phyloP scores from a whole-genome alignment of 2,329 filamentous ascomycete genomes.

The Colletotrichum australisinense region DNA sequence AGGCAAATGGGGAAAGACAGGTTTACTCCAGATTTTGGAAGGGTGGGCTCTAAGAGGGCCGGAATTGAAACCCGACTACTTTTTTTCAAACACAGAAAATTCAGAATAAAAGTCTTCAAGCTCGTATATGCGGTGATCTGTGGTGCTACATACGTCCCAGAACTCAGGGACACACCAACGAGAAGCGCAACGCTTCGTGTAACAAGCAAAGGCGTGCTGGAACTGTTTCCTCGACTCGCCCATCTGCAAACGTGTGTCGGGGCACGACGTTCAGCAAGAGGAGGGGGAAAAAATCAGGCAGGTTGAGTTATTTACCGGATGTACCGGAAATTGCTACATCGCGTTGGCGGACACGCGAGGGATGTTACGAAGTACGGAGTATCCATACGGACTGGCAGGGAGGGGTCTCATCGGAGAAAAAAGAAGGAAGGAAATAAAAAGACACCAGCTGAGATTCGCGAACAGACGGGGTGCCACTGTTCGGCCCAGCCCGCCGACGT shows the following conservation, averaged over 20 bases:
- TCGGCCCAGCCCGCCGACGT: conserved; percentile 1
- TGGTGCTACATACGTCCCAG: neutral
- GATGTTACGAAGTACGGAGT: neutral
- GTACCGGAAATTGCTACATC: neutral
- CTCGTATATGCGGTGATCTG: neutral
- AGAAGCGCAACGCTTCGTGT: neutral
- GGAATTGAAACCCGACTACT: neutral
- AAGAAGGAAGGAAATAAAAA: neutral
- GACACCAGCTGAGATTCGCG: neutral
- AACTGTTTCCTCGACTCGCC: neutral
- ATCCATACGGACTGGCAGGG: too few species aligned
- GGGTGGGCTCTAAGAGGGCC: neutral
- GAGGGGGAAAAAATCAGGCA: neutral
- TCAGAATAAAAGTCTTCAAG: neutral
- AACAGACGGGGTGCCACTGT: conserved; percentile 2
- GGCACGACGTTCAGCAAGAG: neutral
- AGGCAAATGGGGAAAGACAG: neutral
- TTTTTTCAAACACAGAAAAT: neutral
- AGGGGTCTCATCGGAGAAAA: neutral
- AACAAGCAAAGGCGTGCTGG: neutral
- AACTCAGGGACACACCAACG: neutral
- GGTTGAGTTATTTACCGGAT: neutral
- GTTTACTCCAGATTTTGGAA: neutral
- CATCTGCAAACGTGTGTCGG: neutral
- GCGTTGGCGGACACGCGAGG: neutral